Evolutionary conservation across 75 land plant species (phyloP).

Genomic region (Azolla pinnata): DNA sequence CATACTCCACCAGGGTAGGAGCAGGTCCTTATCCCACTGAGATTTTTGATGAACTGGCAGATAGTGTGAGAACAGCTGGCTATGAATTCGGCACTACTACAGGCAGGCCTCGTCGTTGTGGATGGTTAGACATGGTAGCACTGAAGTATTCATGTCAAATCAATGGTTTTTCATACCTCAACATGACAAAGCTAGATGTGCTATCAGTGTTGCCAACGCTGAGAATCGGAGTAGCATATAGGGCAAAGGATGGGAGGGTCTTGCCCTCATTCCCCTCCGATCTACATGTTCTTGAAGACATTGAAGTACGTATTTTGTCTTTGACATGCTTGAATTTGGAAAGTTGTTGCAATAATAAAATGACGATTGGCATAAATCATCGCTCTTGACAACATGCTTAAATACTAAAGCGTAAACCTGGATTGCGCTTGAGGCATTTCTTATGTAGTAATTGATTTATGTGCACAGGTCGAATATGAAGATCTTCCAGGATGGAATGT

Average conservation of each 20-base stretch:
- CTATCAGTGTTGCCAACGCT: constrained; percentile 60
- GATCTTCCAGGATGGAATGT: constrained; percentile 70
- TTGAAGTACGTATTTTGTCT: constrained; percentile 36
- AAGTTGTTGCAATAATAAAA: too few relatives aligned
- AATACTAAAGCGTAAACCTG: too few relatives aligned
- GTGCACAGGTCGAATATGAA: constrained; percentile 76
- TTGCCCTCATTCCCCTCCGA: constrained; percentile 72
- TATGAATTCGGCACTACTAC: constrained; percentile 89
- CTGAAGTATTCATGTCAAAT: constrained; percentile 72
- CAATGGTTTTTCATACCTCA: constrained; percentile 86
- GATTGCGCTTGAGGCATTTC: too few relatives aligned
- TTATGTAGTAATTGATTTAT: too few relatives aligned
- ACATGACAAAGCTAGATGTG: constrained; percentile 97
- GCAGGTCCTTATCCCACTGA: constrained; percentile 97
- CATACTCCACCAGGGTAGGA: constrained; percentile 93
- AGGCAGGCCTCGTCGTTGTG: constrained; percentile 98
- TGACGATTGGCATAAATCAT: too few relatives aligned
- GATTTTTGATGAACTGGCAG: constrained; percentile 54
- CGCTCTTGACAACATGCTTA: too few relatives aligned
- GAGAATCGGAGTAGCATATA: constrained; percentile 63
- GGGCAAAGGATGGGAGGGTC: constrained; percentile 36
- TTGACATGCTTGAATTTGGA: too few relatives aligned
- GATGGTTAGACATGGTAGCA: constrained; percentile 95
- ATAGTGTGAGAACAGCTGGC: constrained; percentile 68
- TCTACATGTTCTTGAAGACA: constrained; percentile 51